Percentiles rank a stretch among this genome's conserved stretches.
phyloP scores from a whole-genome alignment of 129 eudicot genomes.

The Centaurea solstitialis region DNA sequence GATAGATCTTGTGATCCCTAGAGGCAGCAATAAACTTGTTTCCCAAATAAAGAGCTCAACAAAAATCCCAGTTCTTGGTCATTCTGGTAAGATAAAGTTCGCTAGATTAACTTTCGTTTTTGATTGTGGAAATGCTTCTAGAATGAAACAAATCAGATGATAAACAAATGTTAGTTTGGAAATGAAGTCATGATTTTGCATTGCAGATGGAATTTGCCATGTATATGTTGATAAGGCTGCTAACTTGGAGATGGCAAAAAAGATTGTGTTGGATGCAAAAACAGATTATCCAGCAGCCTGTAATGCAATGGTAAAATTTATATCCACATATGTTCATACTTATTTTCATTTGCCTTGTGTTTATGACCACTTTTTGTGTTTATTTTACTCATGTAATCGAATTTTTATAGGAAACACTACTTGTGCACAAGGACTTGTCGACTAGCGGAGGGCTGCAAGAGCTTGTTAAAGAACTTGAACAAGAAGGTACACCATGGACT shows the following conservation, averaged over 20 bases:
- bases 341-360: not conserved
- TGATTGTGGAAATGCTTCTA: not conserved
- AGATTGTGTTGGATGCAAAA: slow-evolving; percentile 72
- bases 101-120: not conserved
- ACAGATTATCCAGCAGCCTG: slow-evolving; percentile 97
- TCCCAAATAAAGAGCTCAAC: slow-evolving; percentile 79
- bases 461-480: slow-evolving; percentile 55
- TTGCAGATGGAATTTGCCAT: slow-evolving; percentile 93
- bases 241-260: slow-evolving; percentile 79
- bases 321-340: not conserved
- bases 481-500: slow-evolving; percentile 53
- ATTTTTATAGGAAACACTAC: slow-evolving; percentile 74
- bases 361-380: not conserved
- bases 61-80: slow-evolving; percentile 95
- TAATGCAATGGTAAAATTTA: slow-evolving; percentile 73
- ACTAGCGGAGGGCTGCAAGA: slow-evolving; percentile 54
- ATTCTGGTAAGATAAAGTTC: slow-evolving; percentile 57
- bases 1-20: slow-evolving; percentile 95
- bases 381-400: slow-evolving; percentile 3
- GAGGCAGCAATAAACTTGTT: slow-evolving; percentile 97
- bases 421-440: slow-evolving; percentile 72
- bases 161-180: not conserved
- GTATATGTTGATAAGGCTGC: slow-evolving; percentile 84
- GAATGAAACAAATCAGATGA: slow-evolving; percentile 1
- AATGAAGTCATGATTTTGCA: slow-evolving; percentile 3